Base-by-base conservation (phyloP, 2,329 filamentous ascomycete genomes). In the Fusarium longipes region DNA sequence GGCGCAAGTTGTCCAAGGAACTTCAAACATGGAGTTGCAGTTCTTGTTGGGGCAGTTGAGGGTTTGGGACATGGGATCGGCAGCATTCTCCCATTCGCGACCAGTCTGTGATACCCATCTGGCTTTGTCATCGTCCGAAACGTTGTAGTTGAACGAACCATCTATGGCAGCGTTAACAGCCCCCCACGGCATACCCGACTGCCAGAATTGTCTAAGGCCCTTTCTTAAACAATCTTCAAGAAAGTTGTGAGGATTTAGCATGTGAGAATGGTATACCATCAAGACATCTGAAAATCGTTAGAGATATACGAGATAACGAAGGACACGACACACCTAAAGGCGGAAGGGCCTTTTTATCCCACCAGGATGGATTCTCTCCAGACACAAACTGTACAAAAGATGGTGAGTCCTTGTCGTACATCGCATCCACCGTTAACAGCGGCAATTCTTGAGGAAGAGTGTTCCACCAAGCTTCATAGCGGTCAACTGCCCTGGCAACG, bases 231-330 rank as follows among this genome's bases (percentile, higher is more conserved):
- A 74, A 22, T 74, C 72, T 48, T 73, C 71, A 4, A 71, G 32
- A 6, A 11, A 84, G 74, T 70, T 86, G 81, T 87, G 80, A 0
- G 90, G 90, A 61, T 92, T 92, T 3, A 93, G 82, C 82, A 91
- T 87, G 66, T 90, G 89, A 0, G 89, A 79, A 75, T 93, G 90
- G 87, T 89, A 92, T 0, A 92, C 88, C 87, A 93, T 88, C 14
- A 93, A 75, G 0, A 92, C 84, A 75, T 93, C 90, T 82, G 5
- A 1, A 2, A 4, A 6, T 3, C 7, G 29, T 68, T 22, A 68
- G 68, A 8, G 4, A 11, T 6, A 3, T 42, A 2, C 14, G 25
- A 12, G 3, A 8, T 8, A 11, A 30, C 2, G 27, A 5, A 3
- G 1, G 0, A 7, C 5, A 15, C 3, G 15, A 32, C 66, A 29